Evolutionary conservation across 352 stramenopile species (phyloP).

Genomic region (Phytophthora pinifolia): DNA sequence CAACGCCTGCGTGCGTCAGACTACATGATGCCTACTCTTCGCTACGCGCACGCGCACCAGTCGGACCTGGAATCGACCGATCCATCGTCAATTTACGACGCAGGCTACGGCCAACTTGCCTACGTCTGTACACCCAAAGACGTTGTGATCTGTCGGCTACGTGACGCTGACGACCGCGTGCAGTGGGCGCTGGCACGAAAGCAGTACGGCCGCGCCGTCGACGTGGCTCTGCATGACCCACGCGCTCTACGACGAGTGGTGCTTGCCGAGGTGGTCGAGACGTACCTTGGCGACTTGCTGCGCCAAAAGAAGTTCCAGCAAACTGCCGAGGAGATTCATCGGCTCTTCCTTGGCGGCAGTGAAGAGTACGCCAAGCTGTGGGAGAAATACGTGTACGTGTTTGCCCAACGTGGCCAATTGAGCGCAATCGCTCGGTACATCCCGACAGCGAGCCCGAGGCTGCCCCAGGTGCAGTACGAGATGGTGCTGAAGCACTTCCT

Average conservation of each 20-base stretch:
- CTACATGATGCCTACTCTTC: slow-evolving; percentile 81
- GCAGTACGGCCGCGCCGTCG: slow-evolving; percentile 58
- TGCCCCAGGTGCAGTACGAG: slow-evolving; percentile 76
- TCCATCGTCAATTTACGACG: slow-evolving; percentile 62
- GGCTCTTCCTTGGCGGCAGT: slow-evolving; percentile 51
- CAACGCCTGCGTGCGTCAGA: slow-evolving; percentile 71
- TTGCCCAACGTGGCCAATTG: slow-evolving; percentile 73
- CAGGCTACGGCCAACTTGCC: slow-evolving; percentile 57
- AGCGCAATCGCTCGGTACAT: slow-evolving; percentile 72
- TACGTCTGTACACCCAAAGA: slow-evolving; percentile 87
- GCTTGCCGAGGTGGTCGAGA: slow-evolving; percentile 72
- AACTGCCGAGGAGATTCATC: slow-evolving; percentile 72
- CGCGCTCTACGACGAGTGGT: slow-evolving; percentile 52
- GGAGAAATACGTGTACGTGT: slow-evolving; percentile 90
- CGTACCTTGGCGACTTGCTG: slow-evolving; percentile 72
- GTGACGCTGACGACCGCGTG: slow-evolving; percentile 79
- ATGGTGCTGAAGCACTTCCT: slow-evolving; percentile 88
- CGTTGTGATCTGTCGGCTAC: slow-evolving; percentile 80
- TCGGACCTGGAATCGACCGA: slow-evolving; percentile 24
- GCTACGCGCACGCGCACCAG: slow-evolving; percentile 40
- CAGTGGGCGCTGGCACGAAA: slow-evolving; percentile 65
- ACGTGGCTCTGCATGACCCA: slow-evolving; percentile 63
- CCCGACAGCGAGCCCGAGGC: slow-evolving; percentile 65
- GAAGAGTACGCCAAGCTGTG: slow-evolving; percentile 70
- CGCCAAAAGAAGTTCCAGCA: slow-evolving; percentile 73